These are phyloP conservation scores for Hibiscus tridactylites DNA, from an alignment of 345 rosid species.

Conservation along the genomic window DNA sequence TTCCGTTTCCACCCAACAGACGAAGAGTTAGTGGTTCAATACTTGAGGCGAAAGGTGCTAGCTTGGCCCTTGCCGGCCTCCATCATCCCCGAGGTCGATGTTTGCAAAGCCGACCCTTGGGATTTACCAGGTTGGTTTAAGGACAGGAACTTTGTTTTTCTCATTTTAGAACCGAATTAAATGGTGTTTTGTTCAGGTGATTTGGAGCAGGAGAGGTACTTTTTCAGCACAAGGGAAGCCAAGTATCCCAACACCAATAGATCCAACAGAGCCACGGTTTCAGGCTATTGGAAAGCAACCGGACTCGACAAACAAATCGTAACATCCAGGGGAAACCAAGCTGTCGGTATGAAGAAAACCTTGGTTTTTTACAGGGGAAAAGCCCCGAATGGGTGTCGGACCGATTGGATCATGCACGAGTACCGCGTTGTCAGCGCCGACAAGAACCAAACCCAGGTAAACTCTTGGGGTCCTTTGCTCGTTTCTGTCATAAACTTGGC, in stretches of 20 bases:
- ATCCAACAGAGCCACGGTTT: conserved; percentile 71
- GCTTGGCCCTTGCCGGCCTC: conserved; percentile 75
- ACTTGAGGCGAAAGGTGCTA: conserved; percentile 53
- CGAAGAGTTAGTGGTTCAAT: conserved; percentile 76
- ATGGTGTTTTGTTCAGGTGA: conserved; percentile 38
- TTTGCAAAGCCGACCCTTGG: conserved; percentile 92
- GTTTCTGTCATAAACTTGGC: no score
- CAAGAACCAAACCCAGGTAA: not conserved
- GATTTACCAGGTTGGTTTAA: conserved; percentile 66
- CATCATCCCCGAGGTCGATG: conserved; percentile 81
- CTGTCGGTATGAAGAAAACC: conserved; percentile 89
- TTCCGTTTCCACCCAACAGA: conserved; percentile 93
- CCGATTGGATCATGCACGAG: conserved; percentile 98
- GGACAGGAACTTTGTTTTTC: no score
- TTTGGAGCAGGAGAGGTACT: conserved; percentile 81
- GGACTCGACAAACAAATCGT: conserved; percentile 74
- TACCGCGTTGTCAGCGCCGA: conserved; percentile 43
- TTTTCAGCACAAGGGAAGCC: conserved; percentile 83
- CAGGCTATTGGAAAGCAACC: conserved; percentile 97
- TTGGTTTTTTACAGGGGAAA: conserved; percentile 90
- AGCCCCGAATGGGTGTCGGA: conserved; percentile 71
- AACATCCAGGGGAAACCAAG: conserved; percentile 44
- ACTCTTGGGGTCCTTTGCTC: not conserved
- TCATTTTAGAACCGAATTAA: not conserved
- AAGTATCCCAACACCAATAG: conserved; percentile 89